Percentiles rank a stretch among this genome's conserved stretches.
These are phyloP conservation scores for Rhododendron mucronatum DNA, from an alignment of 148 eudicot genomes.

Conservation along the genomic window DNA sequence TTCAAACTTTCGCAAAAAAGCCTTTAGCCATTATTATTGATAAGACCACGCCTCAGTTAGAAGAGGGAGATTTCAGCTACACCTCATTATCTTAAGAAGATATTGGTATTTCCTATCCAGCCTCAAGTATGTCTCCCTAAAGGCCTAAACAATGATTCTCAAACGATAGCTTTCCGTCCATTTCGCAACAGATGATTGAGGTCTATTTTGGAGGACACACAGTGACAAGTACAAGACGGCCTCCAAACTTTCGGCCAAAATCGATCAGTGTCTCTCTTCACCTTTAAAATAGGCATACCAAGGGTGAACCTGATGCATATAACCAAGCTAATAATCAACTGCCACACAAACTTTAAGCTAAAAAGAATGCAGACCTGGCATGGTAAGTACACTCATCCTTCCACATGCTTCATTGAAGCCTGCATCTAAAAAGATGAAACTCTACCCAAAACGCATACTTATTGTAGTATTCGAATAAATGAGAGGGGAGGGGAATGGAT, in stretches of 20 bases:
- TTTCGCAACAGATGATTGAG: neutral
- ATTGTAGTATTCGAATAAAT: neutral
- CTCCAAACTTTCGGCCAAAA: neutral
- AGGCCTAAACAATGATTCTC: neutral
- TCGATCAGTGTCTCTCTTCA: neutral
- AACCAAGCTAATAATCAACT: neutral
- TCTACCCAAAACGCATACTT: neutral
- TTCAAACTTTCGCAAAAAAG: neutral
- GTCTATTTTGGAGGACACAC: neutral
- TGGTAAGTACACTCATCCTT: neutral
- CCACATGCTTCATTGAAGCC: neutral
- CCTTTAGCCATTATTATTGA: neutral
- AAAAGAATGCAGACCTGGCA: neutral
- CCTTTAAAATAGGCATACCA: neutral
- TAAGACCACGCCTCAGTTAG: neutral
- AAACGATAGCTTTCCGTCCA: neutral
- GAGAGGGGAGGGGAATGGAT: neutral
- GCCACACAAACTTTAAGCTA: neutral
- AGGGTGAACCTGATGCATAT: neutral
- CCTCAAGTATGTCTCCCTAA: neutral
- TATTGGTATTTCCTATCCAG: neutral
- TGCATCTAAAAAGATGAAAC: neutral
- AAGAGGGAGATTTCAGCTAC: slow-evolving; percentile 1
- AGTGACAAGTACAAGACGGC: neutral
- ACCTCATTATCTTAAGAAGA: neutral